phyloP scores from a whole-genome alignment of 1,284 basidiomycete species.

The Phylloboletellus chloephorus region DNA sequence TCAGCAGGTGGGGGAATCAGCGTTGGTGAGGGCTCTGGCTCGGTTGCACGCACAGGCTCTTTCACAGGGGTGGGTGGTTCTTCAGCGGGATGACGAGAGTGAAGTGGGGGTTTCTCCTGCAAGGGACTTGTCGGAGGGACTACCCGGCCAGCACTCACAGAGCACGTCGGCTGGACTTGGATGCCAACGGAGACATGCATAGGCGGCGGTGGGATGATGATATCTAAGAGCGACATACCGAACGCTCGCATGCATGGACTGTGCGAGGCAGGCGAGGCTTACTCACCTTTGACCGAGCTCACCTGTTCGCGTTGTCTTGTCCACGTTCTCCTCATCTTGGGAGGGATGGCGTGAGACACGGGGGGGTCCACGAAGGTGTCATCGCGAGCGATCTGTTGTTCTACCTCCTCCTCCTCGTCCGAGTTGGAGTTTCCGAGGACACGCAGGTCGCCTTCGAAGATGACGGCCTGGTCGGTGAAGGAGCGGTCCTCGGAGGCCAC shows the following conservation, averaged over 20 bases:
- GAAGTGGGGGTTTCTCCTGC: constrained; percentile 11
- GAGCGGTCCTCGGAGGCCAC: constrained; percentile 45
- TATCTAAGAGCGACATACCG: constrained; percentile 28
- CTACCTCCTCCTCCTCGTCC: constrained; percentile 35
- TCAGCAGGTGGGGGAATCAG: constrained; percentile 16
- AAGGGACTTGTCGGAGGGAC: constrained; percentile 23
- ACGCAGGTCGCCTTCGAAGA: constrained; percentile 49
- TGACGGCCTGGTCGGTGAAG: constrained; percentile 49
- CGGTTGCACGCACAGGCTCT: constrained; percentile 8
- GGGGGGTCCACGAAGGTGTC: constrained; percentile 34
- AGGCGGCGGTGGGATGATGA: constrained; percentile 16
- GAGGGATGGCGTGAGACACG: constrained; percentile 38
- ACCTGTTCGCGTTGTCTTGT: constrained; percentile 41
- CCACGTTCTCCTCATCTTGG: constrained; percentile 57
- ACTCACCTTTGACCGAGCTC: constrained; percentile 36
- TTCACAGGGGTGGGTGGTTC: constrained; percentile 12
- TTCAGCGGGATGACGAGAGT: constrained; percentile 3
- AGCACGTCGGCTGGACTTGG: constrained; percentile 31
- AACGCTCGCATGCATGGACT: constrained; percentile 21
- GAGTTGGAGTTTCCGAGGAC: constrained; percentile 31
- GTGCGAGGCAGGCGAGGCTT: neutral
- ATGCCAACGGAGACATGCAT: constrained; percentile 33
- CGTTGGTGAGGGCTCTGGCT: constrained; percentile 12
- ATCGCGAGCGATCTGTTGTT: constrained; percentile 35
- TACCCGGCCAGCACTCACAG: constrained; percentile 36